Base-by-base conservation (phyloP, 192 early-diverging fungal genomes). In the Coemansia umbellata region DNA sequence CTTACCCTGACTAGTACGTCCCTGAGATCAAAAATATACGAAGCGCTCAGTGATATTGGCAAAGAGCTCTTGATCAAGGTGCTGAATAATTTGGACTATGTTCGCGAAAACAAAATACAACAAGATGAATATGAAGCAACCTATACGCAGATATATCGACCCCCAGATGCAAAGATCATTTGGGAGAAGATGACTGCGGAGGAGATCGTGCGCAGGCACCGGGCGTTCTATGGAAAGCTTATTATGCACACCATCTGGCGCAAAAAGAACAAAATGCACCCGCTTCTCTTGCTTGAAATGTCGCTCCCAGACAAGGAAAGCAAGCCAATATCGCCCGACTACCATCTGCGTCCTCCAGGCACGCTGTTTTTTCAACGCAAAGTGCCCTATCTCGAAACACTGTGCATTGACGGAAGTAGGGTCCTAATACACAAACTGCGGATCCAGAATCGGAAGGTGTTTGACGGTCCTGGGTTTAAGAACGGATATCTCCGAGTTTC, bases 101-200 rank as follows among this genome's bases (percentile, higher is more conserved):
- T 47, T 11, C 57, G 84, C 69, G 48, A 45, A 17, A 44, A 81
- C 13, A 88, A 87, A 2, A 50, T 57, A 26, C 39, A 53, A 5
- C 91, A 93, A 60, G 83, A 88, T 51, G 63, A 78, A 2, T 21
- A 51, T 0, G 48, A 74, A 15, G 84, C 84, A 6, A 82, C 84
- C 2, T 74, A 80, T 22, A 89, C 90, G 10, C 84, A 84, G 21
- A 87, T 89, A 31, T 86, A 87, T n/a, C n/a, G n/a, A n/a, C n/a
- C n/a, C n/a, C n/a, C n/a, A n/a, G 69, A 74, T 44, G 62, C 80
- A 9, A 59, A 74, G 14, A 56, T 89, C 11, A 61, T 85, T 30
- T 93, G 85, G 83, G 41, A 60, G 8, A 53, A 43, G 4, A 81
- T 85, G 81, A 50, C 78, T 1, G 82, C 82, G 2, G 69, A 79